phyloP scores from a whole-genome alignment of 305 asterid genomes.

The Fraxinus platypoda region DNA sequence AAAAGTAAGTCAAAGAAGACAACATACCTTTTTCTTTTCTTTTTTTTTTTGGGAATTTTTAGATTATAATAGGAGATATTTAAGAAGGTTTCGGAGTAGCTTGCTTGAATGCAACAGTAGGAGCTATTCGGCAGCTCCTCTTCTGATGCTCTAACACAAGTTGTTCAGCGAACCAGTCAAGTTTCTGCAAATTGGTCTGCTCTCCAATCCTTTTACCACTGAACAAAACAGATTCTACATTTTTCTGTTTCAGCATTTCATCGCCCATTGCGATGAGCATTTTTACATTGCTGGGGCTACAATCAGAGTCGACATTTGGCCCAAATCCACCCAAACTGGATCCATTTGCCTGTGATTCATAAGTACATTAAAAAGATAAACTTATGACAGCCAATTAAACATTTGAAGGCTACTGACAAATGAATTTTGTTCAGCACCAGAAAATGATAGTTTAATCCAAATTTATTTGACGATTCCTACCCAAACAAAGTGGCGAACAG shows the following conservation, averaged over 20 bases:
- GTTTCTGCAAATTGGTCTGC: neutral
- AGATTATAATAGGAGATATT: no score
- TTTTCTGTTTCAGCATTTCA: neutral
- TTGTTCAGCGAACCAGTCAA: neutral
- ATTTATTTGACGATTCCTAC: neutral
- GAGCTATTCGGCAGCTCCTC: neutral
- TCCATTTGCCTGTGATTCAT: neutral
- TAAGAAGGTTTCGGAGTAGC: neutral
- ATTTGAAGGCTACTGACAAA: neutral
- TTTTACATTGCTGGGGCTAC: neutral
- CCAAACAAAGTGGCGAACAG: neutral
- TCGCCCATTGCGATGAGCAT: neutral
- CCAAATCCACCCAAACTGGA: neutral
- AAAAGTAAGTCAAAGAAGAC: neutral
- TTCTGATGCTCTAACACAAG: neutral
- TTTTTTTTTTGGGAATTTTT: neutral
- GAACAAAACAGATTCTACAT: neutral
- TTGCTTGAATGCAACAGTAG: neutral
- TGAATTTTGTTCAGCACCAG: neutral
- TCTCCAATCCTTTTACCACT: neutral
- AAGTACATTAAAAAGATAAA: neutral
- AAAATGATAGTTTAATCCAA: neutral
- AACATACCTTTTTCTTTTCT: neutral
- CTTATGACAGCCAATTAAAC: neutral
- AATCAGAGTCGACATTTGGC: neutral